Conservation (phyloP, 2,329 filamentous ascomycete genomes). For the Cercospora zeae-maydis region DNA sequence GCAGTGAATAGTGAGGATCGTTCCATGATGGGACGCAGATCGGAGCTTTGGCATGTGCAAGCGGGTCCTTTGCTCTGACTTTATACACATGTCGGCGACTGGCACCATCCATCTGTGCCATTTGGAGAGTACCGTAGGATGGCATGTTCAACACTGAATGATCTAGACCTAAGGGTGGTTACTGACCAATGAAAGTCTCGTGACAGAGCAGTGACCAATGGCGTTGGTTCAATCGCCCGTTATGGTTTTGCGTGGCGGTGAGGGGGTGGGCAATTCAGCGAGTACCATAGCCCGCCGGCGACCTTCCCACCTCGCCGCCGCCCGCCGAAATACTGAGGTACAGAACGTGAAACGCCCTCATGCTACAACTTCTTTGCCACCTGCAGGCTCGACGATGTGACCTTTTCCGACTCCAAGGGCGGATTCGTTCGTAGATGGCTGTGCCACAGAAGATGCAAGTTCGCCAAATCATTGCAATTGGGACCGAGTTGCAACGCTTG, state of each 20-base stretch:
- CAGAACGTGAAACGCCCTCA: constrained; percentile 4
- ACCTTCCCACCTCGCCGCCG: no score
- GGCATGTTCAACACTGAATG: neutral
- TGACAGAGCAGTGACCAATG: neutral
- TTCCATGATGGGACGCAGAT: constrained; percentile 1
- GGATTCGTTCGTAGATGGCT: neutral
- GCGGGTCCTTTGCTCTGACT: neutral
- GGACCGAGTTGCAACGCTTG: constrained; percentile 3
- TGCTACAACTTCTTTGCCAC: neutral
- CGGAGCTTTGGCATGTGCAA: neutral
- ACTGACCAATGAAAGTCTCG: neutral
- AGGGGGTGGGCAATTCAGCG: constrained; percentile 1
- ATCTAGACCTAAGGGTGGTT: neutral
- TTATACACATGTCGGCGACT: neutral
- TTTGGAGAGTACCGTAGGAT: neutral
- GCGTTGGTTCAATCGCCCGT: neutral
- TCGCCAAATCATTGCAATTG: constrained; percentile 5
- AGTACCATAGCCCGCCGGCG: neutral
- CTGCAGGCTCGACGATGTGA: neutral
- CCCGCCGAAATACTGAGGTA: neutral
- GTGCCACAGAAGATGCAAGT: constrained; percentile 8
- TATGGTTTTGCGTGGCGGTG: constrained; percentile 1
- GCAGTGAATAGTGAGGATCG: neutral
- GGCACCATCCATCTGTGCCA: neutral
- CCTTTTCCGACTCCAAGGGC: neutral